Evolutionary conservation across 2,329 filamentous ascomycete species (phyloP).

Genomic region (Cordyceps farinosa): DNA sequence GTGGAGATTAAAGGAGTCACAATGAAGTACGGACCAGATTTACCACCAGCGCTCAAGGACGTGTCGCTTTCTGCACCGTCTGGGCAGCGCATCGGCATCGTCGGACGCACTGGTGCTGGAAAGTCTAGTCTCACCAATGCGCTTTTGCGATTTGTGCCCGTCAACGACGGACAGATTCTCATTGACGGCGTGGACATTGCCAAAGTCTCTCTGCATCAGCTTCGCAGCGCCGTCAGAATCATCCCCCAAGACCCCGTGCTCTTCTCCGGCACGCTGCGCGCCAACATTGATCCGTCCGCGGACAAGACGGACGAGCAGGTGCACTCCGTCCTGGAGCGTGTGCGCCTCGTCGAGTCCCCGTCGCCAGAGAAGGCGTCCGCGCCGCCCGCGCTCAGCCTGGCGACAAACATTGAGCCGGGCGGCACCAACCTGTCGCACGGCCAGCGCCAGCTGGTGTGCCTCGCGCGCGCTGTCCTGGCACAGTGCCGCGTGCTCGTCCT

Average conservation of each 20-base stretch:
- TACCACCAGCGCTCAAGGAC: background rate
- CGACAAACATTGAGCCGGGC: background rate
- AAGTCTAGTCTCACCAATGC: constrained; percentile 15
- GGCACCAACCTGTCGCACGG: constrained; percentile 12
- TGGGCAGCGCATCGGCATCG: constrained; percentile 9
- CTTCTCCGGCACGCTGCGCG: constrained; percentile 15
- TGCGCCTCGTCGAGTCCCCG: too few species aligned
- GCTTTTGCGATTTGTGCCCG: constrained; percentile 6
- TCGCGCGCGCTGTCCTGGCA: constrained; percentile 12
- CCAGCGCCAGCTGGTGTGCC: constrained; percentile 16
- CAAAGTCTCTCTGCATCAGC: background rate
- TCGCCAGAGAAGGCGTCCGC: background rate
- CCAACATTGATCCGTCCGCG: constrained; percentile 3
- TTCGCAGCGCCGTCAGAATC: background rate
- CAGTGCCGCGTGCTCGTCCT: constrained; percentile 7
- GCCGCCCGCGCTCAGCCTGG: too few species aligned
- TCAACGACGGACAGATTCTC: background rate
- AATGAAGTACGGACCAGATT: background rate
- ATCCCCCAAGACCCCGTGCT: constrained; percentile 17
- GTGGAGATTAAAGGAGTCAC: background rate
- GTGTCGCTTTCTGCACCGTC: constrained; percentile 10
- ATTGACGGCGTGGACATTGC: constrained; percentile 12
- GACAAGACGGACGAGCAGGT: background rate
- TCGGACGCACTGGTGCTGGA: constrained; percentile 16
- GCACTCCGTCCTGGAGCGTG: too few species aligned